Evolutionary conservation across 2,329 filamentous ascomycete species (phyloP).

Genomic region (Hansfordia pulvinata): DNA sequence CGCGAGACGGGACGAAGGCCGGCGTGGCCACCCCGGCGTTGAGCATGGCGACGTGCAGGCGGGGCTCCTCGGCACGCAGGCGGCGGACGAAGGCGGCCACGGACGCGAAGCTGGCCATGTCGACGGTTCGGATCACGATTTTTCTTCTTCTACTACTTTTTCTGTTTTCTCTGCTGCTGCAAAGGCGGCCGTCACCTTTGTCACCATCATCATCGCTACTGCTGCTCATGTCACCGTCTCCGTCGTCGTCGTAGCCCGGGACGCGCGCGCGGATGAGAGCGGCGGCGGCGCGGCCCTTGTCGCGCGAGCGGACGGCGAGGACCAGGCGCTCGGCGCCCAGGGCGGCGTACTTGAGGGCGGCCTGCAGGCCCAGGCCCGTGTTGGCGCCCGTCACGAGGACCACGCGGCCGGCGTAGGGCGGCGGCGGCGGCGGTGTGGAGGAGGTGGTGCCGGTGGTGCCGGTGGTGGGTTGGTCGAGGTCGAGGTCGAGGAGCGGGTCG

Average conservation of each 20-base stretch:
- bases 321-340: conserved; percentile 13
- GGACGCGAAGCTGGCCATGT: conserved; percentile 22
- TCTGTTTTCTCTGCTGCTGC: too few species aligned
- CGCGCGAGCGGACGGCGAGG: conserved; percentile 17
- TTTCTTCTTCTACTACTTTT: too few species aligned
- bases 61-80: conserved; percentile 13
- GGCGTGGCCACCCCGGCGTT: conserved; percentile 21
- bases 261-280: too few species aligned
- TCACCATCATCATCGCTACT: too few species aligned
- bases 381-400: conserved; percentile 21
- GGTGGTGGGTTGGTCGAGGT: too few species aligned
- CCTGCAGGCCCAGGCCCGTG: conserved; percentile 19
- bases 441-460: too few species aligned
- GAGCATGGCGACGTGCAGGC: conserved; percentile 22
- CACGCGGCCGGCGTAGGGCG: conserved; percentile 14
- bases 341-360: conserved; percentile 14
- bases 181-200: too few species aligned
- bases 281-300: conserved; percentile 22
- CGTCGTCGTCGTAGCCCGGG: too few species aligned
- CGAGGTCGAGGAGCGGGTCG: too few species aligned
- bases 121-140: too few species aligned
- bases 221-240: too few species aligned
- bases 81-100: conserved; percentile 20
- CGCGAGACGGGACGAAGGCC: conserved; percentile 7
- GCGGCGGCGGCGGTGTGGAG: conserved; percentile 8